Evolutionary conservation across 371 early-diverging fungal genomes (phyloP).

Genomic region (Smittium mucronatum): DNA sequence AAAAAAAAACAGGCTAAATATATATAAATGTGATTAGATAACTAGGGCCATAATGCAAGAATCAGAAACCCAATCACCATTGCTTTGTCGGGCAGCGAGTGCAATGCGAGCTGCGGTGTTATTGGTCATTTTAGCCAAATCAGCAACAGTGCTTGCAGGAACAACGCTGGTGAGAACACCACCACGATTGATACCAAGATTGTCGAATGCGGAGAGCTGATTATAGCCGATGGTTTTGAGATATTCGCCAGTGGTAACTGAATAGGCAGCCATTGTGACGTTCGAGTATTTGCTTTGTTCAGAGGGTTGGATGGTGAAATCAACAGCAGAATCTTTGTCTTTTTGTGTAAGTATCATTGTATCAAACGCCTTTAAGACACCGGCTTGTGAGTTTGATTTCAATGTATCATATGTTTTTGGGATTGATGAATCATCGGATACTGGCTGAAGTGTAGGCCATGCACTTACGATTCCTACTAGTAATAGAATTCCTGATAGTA

Average conservation of each 20-base stretch:
- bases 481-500: too few relatives aligned
- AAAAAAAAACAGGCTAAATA: too few relatives aligned
- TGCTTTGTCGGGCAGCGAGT: neutral
- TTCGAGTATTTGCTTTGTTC: neutral
- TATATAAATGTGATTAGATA: too few relatives aligned
- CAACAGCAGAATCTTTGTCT: neutral
- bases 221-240: neutral
- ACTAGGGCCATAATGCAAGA: too few relatives aligned
- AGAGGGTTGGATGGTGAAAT: neutral
- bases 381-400: neutral
- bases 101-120: neutral
- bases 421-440: neutral
- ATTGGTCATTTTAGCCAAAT: neutral
- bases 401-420: neutral
- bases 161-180: neutral
- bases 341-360: neutral
- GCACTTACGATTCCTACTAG: neutral
- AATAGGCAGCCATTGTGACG: neutral
- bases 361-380: neutral
- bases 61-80: too few relatives aligned
- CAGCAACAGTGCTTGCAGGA: neutral
- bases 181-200: neutral
- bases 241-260: neutral
- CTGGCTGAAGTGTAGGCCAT: neutral
- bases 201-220: neutral